Conservation (phyloP, 495 filamentous ascomycete species). For the Articulospora tetracladia region DNA sequence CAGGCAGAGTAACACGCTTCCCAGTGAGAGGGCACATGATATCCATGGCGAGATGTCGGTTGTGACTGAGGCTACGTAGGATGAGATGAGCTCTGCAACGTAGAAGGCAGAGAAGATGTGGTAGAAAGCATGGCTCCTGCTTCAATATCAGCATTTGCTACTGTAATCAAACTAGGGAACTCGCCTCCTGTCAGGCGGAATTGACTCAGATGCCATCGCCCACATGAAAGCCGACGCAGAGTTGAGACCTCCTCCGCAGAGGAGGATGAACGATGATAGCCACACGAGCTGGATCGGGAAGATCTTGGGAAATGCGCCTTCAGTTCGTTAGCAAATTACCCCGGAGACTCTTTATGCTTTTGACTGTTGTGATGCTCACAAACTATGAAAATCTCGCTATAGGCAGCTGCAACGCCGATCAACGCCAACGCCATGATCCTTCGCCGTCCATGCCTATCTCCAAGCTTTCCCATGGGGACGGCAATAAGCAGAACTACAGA, state of each 20-base stretch:
- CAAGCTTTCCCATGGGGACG: constrained; percentile 22
- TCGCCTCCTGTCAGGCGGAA: constrained; percentile 18
- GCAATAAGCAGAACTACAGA: constrained; percentile 21
- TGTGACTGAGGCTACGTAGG: constrained; percentile 18
- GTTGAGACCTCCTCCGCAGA: constrained; percentile 24
- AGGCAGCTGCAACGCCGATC: constrained; percentile 14
- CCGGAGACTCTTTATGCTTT: not conserved
- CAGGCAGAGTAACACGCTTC: constrained; percentile 12
- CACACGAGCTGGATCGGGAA: constrained; percentile 20
- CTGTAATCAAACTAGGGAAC: not conserved
- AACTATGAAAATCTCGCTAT: constrained; percentile 22
- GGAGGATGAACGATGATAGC: constrained; percentile 22
- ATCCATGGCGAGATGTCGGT: constrained; percentile 26
- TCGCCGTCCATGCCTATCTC: constrained; percentile 16
- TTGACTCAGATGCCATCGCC: constrained; percentile 22
- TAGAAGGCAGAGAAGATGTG: constrained; percentile 29
- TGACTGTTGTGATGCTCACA: constrained; percentile 10
- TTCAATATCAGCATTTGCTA: not conserved
- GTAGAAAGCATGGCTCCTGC: constrained; percentile 24
- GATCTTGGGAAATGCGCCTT: constrained; percentile 22
- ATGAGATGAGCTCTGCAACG: constrained; percentile 20
- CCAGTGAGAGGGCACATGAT: constrained; percentile 17
- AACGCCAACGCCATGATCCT: constrained; percentile 22
- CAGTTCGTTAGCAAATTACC: not conserved
- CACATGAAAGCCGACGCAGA: constrained; percentile 25